Conservation (phyloP, 1,284 basidiomycete species). For the Boletus sp. region DNA sequence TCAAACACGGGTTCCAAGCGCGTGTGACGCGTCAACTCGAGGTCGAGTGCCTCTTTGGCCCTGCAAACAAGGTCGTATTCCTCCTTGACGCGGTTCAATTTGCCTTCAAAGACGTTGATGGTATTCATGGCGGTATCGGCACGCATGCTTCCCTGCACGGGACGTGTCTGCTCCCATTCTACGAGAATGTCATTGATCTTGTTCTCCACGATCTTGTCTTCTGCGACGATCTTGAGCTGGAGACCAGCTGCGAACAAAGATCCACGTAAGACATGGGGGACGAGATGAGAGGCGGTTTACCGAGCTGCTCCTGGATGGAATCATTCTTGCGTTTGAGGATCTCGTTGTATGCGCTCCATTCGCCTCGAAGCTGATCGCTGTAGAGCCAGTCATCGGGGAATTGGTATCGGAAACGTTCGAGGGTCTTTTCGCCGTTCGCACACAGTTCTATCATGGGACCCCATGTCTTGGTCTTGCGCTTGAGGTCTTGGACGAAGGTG, state of each 20-base stretch:
- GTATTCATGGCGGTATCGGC: constrained; percentile 94
- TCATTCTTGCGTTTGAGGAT: constrained; percentile 97
- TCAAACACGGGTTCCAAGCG: constrained; percentile 92
- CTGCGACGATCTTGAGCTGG: constrained; percentile 98
- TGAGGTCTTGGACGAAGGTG: constrained; percentile 98
- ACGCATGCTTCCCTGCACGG: constrained; percentile 93
- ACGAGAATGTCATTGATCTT: constrained; percentile 85
- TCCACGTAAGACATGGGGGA: constrained; percentile 2
- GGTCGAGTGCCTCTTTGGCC: constrained; percentile 94
- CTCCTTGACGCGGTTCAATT: constrained; percentile 85
- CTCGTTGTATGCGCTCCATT: constrained; percentile 98
- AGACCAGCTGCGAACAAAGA: constrained; percentile 65
- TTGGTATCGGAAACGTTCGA: constrained; percentile 95
- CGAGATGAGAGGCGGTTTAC: constrained; percentile 38
- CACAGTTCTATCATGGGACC: constrained; percentile 95
- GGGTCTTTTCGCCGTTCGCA: constrained; percentile 90
- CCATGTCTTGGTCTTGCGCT: constrained; percentile 96
- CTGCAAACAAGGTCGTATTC: constrained; percentile 92
- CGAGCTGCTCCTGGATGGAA: constrained; percentile 95
- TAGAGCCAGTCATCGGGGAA: constrained; percentile 98
- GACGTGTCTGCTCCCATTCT: constrained; percentile 95
- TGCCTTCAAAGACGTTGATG: constrained; percentile 91
- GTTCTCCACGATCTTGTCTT: constrained; percentile 96
- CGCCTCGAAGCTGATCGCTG: constrained; percentile 93
- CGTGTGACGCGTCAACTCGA: constrained; percentile 87